phyloP scores from a whole-genome alignment of 2,329 filamentous ascomycete species.

The Apiospora kogelbergensis region DNA sequence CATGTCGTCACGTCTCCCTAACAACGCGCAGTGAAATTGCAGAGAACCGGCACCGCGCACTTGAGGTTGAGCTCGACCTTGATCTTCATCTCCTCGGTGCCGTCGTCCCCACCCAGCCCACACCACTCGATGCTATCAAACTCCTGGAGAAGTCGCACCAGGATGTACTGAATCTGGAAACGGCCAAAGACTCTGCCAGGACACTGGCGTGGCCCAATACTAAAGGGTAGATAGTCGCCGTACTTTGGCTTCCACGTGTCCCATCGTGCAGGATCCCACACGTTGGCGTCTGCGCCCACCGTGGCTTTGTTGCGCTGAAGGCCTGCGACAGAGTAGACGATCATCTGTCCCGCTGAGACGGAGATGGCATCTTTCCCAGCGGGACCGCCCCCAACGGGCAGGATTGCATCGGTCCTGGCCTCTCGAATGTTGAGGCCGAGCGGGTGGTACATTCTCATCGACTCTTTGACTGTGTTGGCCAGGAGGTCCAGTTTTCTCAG shows the following conservation, averaged over 20 bases:
- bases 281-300: not conserved
- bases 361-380: not conserved
- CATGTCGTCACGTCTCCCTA: not conserved
- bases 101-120: not conserved
- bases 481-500: not conserved
- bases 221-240: conserved; percentile 11
- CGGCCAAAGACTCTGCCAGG: conserved; percentile 6
- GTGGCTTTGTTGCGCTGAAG: conserved; percentile 4
- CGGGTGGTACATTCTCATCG: conserved; percentile 10
- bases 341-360: not conserved
- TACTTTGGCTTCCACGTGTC: conserved; percentile 1
- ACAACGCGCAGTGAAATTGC: not conserved
- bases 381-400: conserved; percentile 5
- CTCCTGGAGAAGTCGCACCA: conserved; percentile 8
- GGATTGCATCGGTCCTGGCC: not conserved
- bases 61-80: conserved; percentile 9
- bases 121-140: conserved; percentile 9
- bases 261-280: conserved; percentile 5
- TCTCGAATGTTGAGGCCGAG: conserved; percentile 10
- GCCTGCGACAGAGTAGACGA: conserved; percentile 8
- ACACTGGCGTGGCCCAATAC: conserved; percentile 7
- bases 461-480: conserved; percentile 7
- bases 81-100: conserved; percentile 5
- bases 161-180: conserved; percentile 10
- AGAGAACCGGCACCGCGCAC: conserved; percentile 5